phyloP scores from a whole-genome alignment of 192 early-diverging fungal genomes.

The Backusella morwellensis region DNA sequence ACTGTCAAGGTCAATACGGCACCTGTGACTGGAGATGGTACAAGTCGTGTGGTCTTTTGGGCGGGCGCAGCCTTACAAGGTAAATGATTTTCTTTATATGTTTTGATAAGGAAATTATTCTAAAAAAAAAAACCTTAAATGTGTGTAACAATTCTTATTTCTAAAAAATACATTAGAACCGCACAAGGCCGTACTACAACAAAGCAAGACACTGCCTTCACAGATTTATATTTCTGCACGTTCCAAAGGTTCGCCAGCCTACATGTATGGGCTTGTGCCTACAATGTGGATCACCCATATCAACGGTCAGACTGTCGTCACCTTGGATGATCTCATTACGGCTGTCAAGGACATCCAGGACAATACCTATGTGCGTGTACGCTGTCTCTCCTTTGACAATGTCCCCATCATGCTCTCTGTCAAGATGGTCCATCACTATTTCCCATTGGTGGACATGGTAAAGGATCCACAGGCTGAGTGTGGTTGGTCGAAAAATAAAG shows the following conservation, averaged over 20 bases:
- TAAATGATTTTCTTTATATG: conserved; percentile 50
- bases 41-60: conserved; percentile 77
- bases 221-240: conserved; percentile 59
- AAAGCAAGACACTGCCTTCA: conserved; percentile 63
- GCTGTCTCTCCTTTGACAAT: conserved; percentile 75
- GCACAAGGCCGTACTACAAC: conserved; percentile 66
- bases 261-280: conserved; percentile 59
- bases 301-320: conserved; percentile 53
- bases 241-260: conserved; percentile 58
- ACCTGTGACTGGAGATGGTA: conserved; percentile 53
- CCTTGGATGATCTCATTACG: conserved; percentile 61
- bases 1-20: conserved; percentile 70
- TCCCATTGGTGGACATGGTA: conserved; percentile 31
- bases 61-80: conserved; percentile 77
- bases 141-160: conserved; percentile 36
- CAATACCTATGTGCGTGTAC: conserved; percentile 68
- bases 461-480: conserved; percentile 33
- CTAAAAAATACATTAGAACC: conserved; percentile 45
- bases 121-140: conserved; percentile 40
- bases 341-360: conserved; percentile 57
- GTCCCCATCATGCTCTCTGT: conserved; percentile 72
- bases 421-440: conserved; percentile 72
- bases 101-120: conserved; percentile 36
- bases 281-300: conserved; percentile 80
- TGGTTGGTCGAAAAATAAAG: conserved; percentile 34